Percentiles rank a stretch among this genome's conserved stretches.
phyloP scores from a whole-genome alignment of 2,329 filamentous ascomycete genomes.

The Fonsecaea nubica region DNA sequence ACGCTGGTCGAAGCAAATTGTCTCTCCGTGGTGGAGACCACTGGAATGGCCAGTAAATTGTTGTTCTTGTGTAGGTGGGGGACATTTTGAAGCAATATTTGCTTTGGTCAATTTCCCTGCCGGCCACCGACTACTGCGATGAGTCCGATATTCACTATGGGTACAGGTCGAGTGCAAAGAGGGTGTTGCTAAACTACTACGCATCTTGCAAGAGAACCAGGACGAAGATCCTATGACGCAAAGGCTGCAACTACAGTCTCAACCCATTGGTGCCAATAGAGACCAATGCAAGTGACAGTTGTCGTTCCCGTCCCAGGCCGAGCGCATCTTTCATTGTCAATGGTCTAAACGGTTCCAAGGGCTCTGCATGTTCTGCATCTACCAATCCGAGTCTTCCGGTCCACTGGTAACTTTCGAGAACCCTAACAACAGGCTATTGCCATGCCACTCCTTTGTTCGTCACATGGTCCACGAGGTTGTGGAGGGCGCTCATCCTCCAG shows the following conservation, averaged over 20 bases:
- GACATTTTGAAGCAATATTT: slow-evolving; percentile 8
- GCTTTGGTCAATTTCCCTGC: slow-evolving; percentile 9
- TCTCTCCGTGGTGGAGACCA: slow-evolving; percentile 22
- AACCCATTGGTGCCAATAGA: neutral
- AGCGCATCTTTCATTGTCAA: neutral
- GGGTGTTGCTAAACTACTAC: neutral
- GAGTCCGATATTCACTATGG: neutral
- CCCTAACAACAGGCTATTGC: neutral
- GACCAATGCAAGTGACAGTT: neutral
- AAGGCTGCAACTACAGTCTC: slow-evolving; percentile 1
- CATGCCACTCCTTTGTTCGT: neutral
- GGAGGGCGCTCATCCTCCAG: neutral
- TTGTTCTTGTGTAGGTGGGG: slow-evolving; percentile 19
- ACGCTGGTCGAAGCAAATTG: slow-evolving; percentile 15
- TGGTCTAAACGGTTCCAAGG: neutral
- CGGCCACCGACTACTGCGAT: neutral
- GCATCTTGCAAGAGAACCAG: slow-evolving; percentile 4
- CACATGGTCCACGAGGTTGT: neutral
- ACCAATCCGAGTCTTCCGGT: slow-evolving; percentile 7
- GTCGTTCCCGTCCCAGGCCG: slow-evolving; percentile 1
- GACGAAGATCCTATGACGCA: slow-evolving; percentile 15
- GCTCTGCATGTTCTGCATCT: slow-evolving; percentile 2
- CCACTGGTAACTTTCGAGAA: neutral
- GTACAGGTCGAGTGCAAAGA: neutral
- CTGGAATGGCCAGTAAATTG: slow-evolving; percentile 22